Percentiles rank a stretch among this genome's conserved stretches.
Conservation (phyloP, 2,329 filamentous ascomycete species). For the Amylocarpus encephaloides region DNA sequence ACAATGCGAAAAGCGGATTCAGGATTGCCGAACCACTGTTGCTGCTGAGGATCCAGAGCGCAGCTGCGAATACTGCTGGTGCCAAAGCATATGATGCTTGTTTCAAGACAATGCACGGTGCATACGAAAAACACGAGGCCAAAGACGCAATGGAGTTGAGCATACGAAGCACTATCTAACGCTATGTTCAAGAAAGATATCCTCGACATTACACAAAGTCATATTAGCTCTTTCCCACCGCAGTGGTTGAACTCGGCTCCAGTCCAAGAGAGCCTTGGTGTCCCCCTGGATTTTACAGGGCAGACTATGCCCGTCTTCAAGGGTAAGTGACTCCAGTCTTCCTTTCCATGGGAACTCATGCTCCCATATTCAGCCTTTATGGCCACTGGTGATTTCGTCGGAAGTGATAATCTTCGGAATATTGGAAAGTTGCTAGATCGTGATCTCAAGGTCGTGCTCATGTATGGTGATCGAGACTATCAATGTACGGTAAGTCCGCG, state of each 20-base stretch:
- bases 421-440: no score
- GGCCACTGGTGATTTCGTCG: no score
- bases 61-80: conserved; percentile 1
- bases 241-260: conserved; percentile 16
- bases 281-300: conserved; percentile 50
- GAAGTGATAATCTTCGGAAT: no score
- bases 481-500: no score
- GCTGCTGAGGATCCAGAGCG: background rate
- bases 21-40: background rate
- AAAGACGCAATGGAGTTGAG: no score
- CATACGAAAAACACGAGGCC: background rate
- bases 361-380: no score
- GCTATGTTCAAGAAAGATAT: no score
- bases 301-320: conserved; percentile 37
- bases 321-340: conserved; percentile 6
- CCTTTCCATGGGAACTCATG: background rate
- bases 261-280: conserved; percentile 52
- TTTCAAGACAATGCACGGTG: conserved; percentile 17
- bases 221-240: conserved; percentile 8
- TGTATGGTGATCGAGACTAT: no score
- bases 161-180: no score
- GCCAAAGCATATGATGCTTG: background rate
- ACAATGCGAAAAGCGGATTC: background rate
- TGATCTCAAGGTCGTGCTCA: no score
- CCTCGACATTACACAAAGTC: conserved; percentile 34